Base-by-base conservation (phyloP, 2,329 filamentous ascomycete genomes). In the Sarocladium strictum region DNA sequence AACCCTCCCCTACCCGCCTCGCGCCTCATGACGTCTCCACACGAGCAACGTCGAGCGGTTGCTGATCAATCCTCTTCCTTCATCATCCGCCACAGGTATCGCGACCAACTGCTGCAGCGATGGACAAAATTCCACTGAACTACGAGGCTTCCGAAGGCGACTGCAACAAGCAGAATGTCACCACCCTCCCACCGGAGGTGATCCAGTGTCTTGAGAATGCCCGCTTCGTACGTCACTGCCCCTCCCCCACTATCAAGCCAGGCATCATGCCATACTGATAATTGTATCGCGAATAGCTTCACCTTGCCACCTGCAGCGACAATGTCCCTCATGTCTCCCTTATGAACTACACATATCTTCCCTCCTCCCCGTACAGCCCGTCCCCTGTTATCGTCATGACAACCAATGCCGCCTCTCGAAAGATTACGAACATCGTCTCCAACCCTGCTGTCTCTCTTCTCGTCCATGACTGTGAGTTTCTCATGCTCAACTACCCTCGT, bases 311-410 rank as follows among this genome's bases (percentile, higher is more conserved):
- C 55, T 95, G 89, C 70, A 84, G 84, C 62, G 79, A 87, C 61
- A 87, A 94, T 65, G 78, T 85, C 59, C 94, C 94, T 10, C 90
- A 97, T 69, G 90, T 97, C 61, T 95, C 91, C 35, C 84, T 99
- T 60, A 99, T 99, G 94, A 97, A 96, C 77, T 97, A 97, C 76
- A 97, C 94, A 66, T 97, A 97, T 73, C 87, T 99, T 21, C 87
- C 91, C 37, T 84, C 80, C 5, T 89, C 88, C 15, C 85, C 84
- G 37, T 87, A 84, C 70, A 80, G 82, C 37, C 66, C 79, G 53
- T 72, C 75, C n/a, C 86, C 90, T n/a, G 87, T 91, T 59, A 95
- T 97, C 66, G 87, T 97, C 77, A 92, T 93, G 88, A 97, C 94
- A 55, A 95, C 88, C 45, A 90, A 90, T 62, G 84, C 86, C 1